Conservation (phyloP, 2,329 filamentous ascomycete species). For the Didymella segeticola region DNA sequence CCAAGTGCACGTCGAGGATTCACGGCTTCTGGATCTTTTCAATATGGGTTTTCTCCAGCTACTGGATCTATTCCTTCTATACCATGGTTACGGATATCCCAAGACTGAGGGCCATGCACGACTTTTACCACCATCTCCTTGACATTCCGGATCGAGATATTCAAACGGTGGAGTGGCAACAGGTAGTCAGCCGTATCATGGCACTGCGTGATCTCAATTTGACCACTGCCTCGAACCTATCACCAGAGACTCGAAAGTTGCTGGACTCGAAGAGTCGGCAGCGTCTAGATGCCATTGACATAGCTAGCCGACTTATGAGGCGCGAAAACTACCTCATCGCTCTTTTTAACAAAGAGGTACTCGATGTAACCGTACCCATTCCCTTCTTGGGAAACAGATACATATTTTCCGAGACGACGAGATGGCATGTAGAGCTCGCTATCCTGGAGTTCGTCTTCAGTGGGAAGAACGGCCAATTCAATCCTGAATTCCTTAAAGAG, state of each 20-base stretch:
- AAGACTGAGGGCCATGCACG: conserved; percentile 76
- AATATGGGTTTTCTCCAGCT: conserved; percentile 84
- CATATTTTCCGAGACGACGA: conserved; percentile 85
- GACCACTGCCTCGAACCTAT: conserved; percentile 72
- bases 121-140: conserved; percentile 84
- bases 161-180: conserved; percentile 93
- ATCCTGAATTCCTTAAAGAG: conserved; percentile 83
- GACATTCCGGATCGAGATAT: conserved; percentile 86
- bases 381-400: conserved; percentile 82
- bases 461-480: conserved; percentile 78
- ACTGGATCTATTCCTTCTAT: conserved; percentile 82
- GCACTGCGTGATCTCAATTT: conserved; percentile 83
- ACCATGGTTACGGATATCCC: conserved; percentile 76
- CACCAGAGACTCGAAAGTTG: conserved; percentile 65
- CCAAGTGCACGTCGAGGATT: conserved; percentile 77
- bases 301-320: conserved; percentile 95
- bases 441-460: conserved; percentile 96
- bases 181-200: conserved; percentile 86
- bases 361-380: conserved; percentile 84
- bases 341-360: conserved; percentile 93
- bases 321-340: conserved; percentile 97
- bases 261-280: conserved; percentile 90
- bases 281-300: conserved; percentile 93
- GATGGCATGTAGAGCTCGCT: conserved; percentile 90
- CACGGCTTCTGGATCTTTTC: conserved; percentile 77